Percentiles rank a stretch among this genome's conserved stretches.
These are phyloP conservation scores for Gymnopilus junonius DNA, from an alignment of 768 basidiomycete genomes.

Conservation along the genomic window DNA sequence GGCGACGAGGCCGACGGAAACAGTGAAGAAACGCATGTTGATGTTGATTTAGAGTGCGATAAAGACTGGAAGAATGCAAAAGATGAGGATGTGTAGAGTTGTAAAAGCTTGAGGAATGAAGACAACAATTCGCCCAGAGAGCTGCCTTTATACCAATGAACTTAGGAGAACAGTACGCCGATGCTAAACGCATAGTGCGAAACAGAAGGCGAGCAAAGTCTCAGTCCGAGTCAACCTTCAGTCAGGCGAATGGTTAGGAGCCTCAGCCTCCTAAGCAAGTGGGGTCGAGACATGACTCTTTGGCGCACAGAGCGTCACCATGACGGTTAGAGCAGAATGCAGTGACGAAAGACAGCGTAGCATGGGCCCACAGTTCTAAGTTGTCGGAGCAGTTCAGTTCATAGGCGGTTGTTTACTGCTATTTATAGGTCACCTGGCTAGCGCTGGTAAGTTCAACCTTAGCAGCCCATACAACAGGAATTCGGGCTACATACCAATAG, in stretches of 20 bases:
- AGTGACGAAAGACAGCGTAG: background rate
- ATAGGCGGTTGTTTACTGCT: background rate
- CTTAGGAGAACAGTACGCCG: background rate
- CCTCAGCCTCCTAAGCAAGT: background rate
- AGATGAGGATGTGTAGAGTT: background rate
- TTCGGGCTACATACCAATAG: background rate
- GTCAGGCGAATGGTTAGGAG: background rate
- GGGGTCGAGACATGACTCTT: background rate
- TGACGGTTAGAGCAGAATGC: background rate
- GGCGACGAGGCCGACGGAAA: background rate
- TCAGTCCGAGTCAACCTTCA: background rate
- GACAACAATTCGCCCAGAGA: no score
- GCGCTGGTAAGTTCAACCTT: background rate
- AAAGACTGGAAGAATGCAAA: background rate
- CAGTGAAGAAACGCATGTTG: background rate
- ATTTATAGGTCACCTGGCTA: background rate
- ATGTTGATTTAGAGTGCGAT: background rate
- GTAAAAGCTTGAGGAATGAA: background rate
- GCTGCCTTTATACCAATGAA: background rate
- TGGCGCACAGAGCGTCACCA: background rate
- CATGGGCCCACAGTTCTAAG: background rate
- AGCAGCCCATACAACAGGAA: background rate
- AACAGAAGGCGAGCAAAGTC: background rate
- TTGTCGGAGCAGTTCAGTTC: background rate
- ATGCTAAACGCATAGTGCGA: background rate